These are phyloP conservation scores for Parathielavia hyrcaniae DNA, from an alignment of 495 filamentous ascomycete genomes.

Conservation along the genomic window DNA sequence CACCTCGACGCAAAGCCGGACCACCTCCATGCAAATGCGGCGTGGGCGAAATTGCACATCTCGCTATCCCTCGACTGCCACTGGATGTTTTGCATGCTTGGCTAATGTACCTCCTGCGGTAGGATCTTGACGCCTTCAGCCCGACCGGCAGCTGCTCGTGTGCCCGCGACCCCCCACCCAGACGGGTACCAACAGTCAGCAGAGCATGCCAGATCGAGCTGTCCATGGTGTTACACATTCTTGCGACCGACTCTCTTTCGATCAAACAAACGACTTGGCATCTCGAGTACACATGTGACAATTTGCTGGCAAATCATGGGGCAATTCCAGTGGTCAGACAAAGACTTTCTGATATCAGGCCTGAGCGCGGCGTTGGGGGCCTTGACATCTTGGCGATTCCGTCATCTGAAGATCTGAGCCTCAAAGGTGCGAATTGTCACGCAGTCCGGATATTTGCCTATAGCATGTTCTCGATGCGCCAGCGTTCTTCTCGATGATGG, in stretches of 20 bases:
- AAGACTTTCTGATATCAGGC: too few species aligned
- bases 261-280: neutral
- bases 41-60: neutral
- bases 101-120: too few species aligned
- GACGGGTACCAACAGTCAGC: neutral
- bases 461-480: too few species aligned
- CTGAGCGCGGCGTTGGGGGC: too few species aligned
- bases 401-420: too few species aligned
- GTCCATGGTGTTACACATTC: slow-evolving; percentile 6
- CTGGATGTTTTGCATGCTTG: neutral
- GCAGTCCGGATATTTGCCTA: too few species aligned
- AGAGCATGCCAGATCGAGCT: neutral
- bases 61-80: neutral
- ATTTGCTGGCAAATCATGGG: neutral
- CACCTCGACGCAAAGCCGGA: neutral
- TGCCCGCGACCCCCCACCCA: neutral
- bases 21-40: too few species aligned
- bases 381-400: too few species aligned
- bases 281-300: neutral
- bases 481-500: neutral
- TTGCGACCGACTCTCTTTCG: neutral
- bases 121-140: neutral
- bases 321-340: neutral
- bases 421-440: too few species aligned
- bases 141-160: neutral